A percentile compares a stretch with the other conserved stretches of the same genome.
phyloP scores from a whole-genome alignment of 495 filamentous ascomycete genomes.

The Lineolata rhizophorae region DNA sequence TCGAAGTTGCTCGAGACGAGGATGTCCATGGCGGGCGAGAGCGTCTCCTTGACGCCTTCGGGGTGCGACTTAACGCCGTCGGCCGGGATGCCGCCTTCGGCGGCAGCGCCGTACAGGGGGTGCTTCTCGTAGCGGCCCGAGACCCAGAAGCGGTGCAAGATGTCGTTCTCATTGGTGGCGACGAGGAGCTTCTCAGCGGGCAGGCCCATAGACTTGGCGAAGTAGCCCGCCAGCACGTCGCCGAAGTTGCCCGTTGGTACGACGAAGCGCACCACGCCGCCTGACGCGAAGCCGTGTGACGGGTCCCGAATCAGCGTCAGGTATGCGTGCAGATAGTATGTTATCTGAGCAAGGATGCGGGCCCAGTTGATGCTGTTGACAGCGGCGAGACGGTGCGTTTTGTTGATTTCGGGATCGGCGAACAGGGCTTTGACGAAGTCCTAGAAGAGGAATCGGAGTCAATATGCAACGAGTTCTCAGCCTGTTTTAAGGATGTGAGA shows the following conservation, averaged over 20 bases:
- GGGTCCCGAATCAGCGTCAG: slow-evolving; percentile 39
- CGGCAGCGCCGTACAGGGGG: slow-evolving; percentile 27
- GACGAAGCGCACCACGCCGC: slow-evolving; percentile 47
- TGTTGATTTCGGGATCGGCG: slow-evolving; percentile 52
- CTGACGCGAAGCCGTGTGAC: slow-evolving; percentile 14
- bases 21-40: slow-evolving; percentile 91
- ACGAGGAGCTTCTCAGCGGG: slow-evolving; percentile 62
- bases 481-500: neutral
- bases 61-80: slow-evolving; percentile 46
- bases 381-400: slow-evolving; percentile 52
- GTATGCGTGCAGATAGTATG: slow-evolving; percentile 84
- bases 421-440: slow-evolving; percentile 91
- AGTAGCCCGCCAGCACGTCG: slow-evolving; percentile 84
- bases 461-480: slow-evolving; percentile 1
- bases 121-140: slow-evolving; percentile 66
- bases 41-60: slow-evolving; percentile 62
- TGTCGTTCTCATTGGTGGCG: slow-evolving; percentile 87
- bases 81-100: slow-evolving; percentile 30
- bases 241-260: slow-evolving; percentile 92
- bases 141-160: slow-evolving; percentile 59
- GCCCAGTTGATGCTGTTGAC: slow-evolving; percentile 86
- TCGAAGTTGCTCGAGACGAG: slow-evolving; percentile 92
- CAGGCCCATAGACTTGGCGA: slow-evolving; percentile 77
- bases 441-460: too few species aligned
- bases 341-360: slow-evolving; percentile 80